Evolutionary conservation across 2,329 filamentous ascomycete species (phyloP).

Genomic region (Xylariaceae sp.): DNA sequence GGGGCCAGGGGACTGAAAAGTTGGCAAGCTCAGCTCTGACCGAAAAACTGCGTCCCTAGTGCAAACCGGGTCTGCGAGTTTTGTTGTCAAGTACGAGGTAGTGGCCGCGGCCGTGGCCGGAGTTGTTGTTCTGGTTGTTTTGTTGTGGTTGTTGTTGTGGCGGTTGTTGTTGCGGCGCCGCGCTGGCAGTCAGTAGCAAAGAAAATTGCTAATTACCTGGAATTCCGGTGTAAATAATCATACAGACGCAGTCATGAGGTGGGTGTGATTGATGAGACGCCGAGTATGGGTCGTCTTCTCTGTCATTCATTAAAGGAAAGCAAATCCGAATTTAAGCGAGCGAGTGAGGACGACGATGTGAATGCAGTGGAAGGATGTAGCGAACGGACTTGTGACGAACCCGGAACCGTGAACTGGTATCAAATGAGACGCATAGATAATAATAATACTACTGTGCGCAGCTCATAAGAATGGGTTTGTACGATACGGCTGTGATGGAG

Average conservation of each 20-base stretch:
- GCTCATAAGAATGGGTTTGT: neutral
- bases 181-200: conserved; percentile 1
- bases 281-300: conserved; percentile 3
- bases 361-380: conserved; percentile 5
- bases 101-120: too few species aligned
- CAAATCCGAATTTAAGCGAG: conserved; percentile 15
- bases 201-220: conserved; percentile 7
- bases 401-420: conserved; percentile 7
- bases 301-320: conserved; percentile 1
- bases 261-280: conserved; percentile 11
- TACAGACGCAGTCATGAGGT: conserved; percentile 3
- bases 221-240: conserved; percentile 4
- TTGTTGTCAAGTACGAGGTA: too few species aligned
- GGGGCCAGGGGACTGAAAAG: conserved; percentile 2
- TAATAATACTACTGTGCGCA: conserved; percentile 1
- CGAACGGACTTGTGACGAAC: conserved; percentile 8
- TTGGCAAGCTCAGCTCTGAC: conserved; percentile 10
- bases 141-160: conserved; percentile 1
- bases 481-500: neutral
- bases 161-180: neutral
- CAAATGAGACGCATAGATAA: conserved; percentile 8
- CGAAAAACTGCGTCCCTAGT: conserved; percentile 3
- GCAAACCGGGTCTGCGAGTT: neutral
- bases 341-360: neutral
- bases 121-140: neutral